Conservation (phyloP, 495 filamentous ascomycete species). For the Hyaloscypha finlandica region DNA sequence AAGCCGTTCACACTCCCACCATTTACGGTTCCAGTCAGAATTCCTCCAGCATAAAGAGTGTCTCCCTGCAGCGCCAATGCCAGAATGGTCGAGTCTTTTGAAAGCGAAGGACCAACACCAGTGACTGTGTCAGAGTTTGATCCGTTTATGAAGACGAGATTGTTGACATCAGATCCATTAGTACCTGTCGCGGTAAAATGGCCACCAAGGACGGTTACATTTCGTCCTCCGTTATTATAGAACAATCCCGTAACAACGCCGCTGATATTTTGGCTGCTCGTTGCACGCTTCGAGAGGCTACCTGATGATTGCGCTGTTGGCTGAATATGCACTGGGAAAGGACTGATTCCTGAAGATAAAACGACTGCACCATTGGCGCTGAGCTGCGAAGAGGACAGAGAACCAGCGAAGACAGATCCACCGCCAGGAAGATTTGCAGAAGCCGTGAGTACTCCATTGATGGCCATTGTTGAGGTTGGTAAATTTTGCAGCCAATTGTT, state of each 20-base stretch:
- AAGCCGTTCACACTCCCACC: slow-evolving; percentile 70
- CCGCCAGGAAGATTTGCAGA: slow-evolving; percentile 61
- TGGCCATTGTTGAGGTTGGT: slow-evolving; percentile 60
- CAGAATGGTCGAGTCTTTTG: slow-evolving; percentile 71
- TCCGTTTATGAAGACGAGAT: slow-evolving; percentile 72
- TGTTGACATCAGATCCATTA: slow-evolving; percentile 72
- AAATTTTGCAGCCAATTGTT: slow-evolving; percentile 89
- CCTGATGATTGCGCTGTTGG: slow-evolving; percentile 36
- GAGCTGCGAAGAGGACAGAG: slow-evolving; percentile 68
- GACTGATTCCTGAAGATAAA: slow-evolving; percentile 51
- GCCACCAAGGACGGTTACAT: slow-evolving; percentile 86
- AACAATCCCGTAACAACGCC: slow-evolving; percentile 78
- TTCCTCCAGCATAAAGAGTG: slow-evolving; percentile 80
- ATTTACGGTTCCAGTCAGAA: slow-evolving; percentile 68
- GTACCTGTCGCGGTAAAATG: slow-evolving; percentile 74
- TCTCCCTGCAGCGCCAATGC: slow-evolving; percentile 67
- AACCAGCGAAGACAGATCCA: slow-evolving; percentile 73
- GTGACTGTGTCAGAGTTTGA: slow-evolving; percentile 60
- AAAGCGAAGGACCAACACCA: slow-evolving; percentile 68
- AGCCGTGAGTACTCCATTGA: slow-evolving; percentile 71
- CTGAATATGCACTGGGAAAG: slow-evolving; percentile 65
- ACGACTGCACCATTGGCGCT: slow-evolving; percentile 68
- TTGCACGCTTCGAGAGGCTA: slow-evolving; percentile 58
- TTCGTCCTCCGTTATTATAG: slow-evolving; percentile 65
- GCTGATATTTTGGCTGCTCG: slow-evolving; percentile 47